Percentiles rank a stretch among this genome's conserved stretches.
These are phyloP conservation scores for Vitis riparia DNA, from an alignment of 164 flowering plant species.

Conservation along the genomic window DNA sequence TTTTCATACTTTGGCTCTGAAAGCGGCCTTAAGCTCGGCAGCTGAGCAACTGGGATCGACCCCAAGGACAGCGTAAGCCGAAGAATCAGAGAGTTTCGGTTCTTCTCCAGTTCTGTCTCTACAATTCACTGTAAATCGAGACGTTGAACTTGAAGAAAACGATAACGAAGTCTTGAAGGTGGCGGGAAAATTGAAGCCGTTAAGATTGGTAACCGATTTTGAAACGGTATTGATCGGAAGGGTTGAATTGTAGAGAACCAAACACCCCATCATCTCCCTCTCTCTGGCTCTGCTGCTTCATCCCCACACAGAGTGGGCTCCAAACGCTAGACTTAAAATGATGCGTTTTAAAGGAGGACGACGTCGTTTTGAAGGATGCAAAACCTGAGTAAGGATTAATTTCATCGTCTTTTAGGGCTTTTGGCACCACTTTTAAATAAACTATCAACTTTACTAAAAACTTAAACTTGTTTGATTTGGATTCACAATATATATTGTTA, in stretches of 20 bases:
- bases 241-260: conserved; percentile 12
- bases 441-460: too few species aligned
- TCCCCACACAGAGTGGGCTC: neutral
- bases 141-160: conserved; percentile 6
- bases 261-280: conserved; percentile 13
- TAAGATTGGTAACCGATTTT: conserved; percentile 7
- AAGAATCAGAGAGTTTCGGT: conserved; percentile 33
- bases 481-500: too few species aligned
- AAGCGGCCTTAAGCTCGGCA: conserved; percentile 70
- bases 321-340: too few species aligned
- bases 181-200: conserved; percentile 5
- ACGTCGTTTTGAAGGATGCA: neutral
- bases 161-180: neutral
- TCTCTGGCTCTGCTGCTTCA: neutral
- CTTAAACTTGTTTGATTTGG: too few species aligned
- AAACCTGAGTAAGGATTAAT: too few species aligned
- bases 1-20: conserved; percentile 56
- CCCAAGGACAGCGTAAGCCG: conserved; percentile 62
- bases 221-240: conserved; percentile 12
- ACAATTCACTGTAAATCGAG: conserved; percentile 28
- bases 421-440: too few species aligned
- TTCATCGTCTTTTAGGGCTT: too few species aligned
- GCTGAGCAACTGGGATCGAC: conserved; percentile 54
- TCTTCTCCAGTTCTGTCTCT: conserved; percentile 24
- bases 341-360: neutral